These are phyloP conservation scores for Microcos paniculata DNA, from an alignment of 345 rosid species.

Conservation along the genomic window DNA sequence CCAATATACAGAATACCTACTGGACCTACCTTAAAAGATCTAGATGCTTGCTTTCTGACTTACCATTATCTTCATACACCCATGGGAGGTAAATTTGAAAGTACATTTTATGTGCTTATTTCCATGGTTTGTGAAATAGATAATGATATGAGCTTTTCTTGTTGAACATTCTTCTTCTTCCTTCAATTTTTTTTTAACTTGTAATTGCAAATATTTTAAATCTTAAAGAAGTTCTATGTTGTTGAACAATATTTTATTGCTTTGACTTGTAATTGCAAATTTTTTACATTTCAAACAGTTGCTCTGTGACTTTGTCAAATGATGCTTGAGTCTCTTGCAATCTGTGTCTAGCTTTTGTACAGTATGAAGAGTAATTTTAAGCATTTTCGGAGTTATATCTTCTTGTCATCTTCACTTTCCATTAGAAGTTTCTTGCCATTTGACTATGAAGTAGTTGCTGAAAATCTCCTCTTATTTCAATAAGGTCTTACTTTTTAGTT, in stretches of 20 bases:
- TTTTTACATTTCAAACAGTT: neutral
- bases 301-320: neutral
- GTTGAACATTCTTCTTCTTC: neutral
- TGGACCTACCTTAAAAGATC: constrained; percentile 82
- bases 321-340: neutral
- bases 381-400: neutral
- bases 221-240: too few relatives aligned
- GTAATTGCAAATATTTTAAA: too few relatives aligned
- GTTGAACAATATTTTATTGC: too few relatives aligned
- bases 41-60: constrained; percentile 93
- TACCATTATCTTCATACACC: constrained; percentile 76
- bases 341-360: neutral
- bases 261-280: neutral
- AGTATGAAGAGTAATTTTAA: neutral
- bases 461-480: neutral
- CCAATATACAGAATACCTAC: constrained; percentile 94
- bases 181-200: too few relatives aligned
- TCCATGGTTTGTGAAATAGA: neutral
- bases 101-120: neutral
- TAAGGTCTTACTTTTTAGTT: neutral
- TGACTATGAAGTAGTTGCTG: neutral
- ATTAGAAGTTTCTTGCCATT: neutral
- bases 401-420: neutral
- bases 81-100: constrained; percentile 38
- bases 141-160: neutral